Base-by-base conservation (phyloP, 805 yeast genomes). In the Nakazawaea sp. region DNA sequence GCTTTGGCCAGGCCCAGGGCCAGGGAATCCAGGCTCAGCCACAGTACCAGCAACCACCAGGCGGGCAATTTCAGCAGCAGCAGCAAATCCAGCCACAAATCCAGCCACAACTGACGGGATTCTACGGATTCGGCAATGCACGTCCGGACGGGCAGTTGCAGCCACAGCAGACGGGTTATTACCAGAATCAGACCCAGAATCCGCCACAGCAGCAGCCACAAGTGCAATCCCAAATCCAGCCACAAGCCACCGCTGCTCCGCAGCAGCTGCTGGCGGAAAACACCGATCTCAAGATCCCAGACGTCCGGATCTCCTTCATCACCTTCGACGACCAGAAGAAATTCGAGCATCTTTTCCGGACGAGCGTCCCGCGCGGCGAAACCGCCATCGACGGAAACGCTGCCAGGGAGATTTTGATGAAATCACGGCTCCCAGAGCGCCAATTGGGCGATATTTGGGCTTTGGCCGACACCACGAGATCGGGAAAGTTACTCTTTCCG, bases 381-480 rank as follows among this genome's bases (percentile, higher is more conserved):
- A 75, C 64, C 43, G 68, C 86, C 4, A 73, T 83, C 37, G 63
- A 70, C 30, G 89, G 90, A 9, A 80, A 76, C 32, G 65, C 81
- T 5, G 95, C 96, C 12, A 76, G 89, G 47, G 79, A 77, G 43
- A 80, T 90, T 42, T 66, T 90, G 48, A 65, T 86, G 62, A 75
- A 84, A 47, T 88, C 96, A 0, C 85, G 86, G 5, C 66, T 90
- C 37, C 66, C 75, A 29, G 87, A 95, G 3, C 67, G 73, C 18
- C 75, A 80, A 30, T 68, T 90, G 48, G 90, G 90, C 3, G 86
- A 77, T 48, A 82, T 90, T 43, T 90, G 97, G 97, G 78, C 82
- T 18, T 64, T 90, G 41, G 74, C 95, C n/a, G 97, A 90, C 53
- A 81, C 95, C 2, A 83, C 79, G 48, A 81, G 77, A 50, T 79